A percentile compares a stretch with the other conserved stretches of the same genome.
phyloP scores from a whole-genome alignment of 306 rosid genomes.

The Fagus sylvatica region DNA sequence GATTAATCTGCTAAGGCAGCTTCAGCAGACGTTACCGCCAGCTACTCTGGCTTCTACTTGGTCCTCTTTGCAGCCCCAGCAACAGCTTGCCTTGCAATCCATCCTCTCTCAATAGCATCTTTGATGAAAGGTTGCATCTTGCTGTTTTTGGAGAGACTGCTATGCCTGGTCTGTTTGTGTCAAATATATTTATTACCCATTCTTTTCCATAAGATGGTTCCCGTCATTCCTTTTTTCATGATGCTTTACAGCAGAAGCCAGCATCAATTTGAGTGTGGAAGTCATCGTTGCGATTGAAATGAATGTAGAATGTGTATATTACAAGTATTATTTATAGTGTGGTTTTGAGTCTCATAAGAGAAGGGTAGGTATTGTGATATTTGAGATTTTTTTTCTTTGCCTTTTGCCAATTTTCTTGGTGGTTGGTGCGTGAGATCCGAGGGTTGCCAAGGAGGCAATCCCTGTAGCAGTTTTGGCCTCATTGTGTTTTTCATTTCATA shows the following conservation, averaged over 20 bases:
- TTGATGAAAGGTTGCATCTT: constrained; percentile 36
- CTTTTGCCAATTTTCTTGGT: constrained; percentile 9
- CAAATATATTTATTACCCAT: constrained; percentile 55
- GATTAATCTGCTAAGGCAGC: constrained; percentile 79
- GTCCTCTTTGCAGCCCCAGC: constrained; percentile 96
- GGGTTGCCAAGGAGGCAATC: constrained; percentile 55
- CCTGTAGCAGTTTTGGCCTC: constrained; percentile 36
- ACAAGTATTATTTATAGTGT: constrained; percentile 45
- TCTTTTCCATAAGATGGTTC: constrained; percentile 76
- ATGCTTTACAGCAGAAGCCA: constrained; percentile 47
- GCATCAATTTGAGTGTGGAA: constrained; percentile 59
- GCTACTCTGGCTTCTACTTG: constrained; percentile 92
- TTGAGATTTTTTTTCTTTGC: constrained; percentile 35
- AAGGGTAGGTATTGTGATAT: constrained; percentile 40
- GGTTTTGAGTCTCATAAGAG: constrained; percentile 29
- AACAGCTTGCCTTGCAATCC: constrained; percentile 89
- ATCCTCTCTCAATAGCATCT: constrained; percentile 71
- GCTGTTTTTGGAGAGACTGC: constrained; percentile 29
- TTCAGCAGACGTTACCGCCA: constrained; percentile 92
- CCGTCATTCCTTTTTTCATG: constrained; percentile 62
- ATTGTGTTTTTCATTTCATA: constrained; percentile 8
- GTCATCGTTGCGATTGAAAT: constrained; percentile 55
- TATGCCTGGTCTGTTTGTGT: constrained; percentile 43
- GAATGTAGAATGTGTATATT: constrained; percentile 72
- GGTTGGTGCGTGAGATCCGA: constrained; percentile 48